Base-by-base conservation (phyloP, 768 basidiomycete species). In the Suillus paluster region DNA sequence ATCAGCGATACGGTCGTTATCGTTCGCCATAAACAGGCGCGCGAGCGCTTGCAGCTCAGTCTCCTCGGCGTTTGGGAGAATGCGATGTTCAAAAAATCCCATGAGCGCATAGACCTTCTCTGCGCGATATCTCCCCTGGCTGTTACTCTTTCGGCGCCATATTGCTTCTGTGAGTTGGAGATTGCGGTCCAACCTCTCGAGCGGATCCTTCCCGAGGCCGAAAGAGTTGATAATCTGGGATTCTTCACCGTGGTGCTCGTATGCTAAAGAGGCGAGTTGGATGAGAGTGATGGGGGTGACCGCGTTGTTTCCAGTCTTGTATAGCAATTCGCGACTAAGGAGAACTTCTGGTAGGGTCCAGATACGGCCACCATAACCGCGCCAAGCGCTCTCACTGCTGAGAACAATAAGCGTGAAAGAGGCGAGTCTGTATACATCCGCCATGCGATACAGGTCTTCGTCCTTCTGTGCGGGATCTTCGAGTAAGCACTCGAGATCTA, bases 21-120 rank as follows among this genome's bases (percentile, higher is more conserved):
- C 65, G 9, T 73, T 71, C 0, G 61, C 72, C 64, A 73, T 66
- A 10, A 71, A 71, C 5, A 71, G 54, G 36, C 67, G 57, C 3
- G 59, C 66, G n/a, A 68, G 59, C 7, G 71, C 69, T 55, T 73
- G 69, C 38, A 68, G 1, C 36, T 66, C 60, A 17, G 61, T 71
- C 34, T 70, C 69, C 39, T 49, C 21, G 17, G 34, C 17, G 21
- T 69, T 44, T 12, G 66, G 71, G 12, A 49, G 30, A 34, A 73
- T 71, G 1, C 64, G 72, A 54, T 70, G 70, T 36, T 65, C 61
- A 23, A 74, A 71, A 48, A 74, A 70, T 4, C 66, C 65, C 72
- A 70, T 70, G 1, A 74, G 63, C 11, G 70, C 63, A 10, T 70
- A 72, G 36, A 73, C 70, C 27, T 60, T 72, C 27, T 70, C 71